Conservation (phyloP, 208 protist species). For the Acanthamoeba castellanii region DNA sequence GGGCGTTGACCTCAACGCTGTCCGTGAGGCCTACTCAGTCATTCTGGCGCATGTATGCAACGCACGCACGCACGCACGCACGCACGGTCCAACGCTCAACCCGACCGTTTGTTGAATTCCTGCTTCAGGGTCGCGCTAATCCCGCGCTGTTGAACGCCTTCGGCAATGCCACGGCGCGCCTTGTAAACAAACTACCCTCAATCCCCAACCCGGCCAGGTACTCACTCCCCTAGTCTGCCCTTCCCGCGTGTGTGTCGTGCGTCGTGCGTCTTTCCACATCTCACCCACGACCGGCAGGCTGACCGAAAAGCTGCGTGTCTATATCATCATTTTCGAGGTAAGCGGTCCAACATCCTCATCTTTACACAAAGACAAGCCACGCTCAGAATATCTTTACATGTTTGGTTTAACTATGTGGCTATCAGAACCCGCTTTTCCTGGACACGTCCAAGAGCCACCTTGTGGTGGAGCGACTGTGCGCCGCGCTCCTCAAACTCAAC, state of each 20-base stretch:
- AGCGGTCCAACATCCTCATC: background rate
- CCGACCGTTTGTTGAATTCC: background rate
- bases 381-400: no score
- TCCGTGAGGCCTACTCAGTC: background rate
- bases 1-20: constrained; percentile 19
- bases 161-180: constrained; percentile 58
- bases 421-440: constrained; percentile 48
- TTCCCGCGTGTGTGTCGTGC: background rate
- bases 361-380: no score
- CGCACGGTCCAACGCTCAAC: background rate
- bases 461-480: constrained; percentile 31
- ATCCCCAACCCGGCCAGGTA: constrained; percentile 61
- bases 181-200: background rate
- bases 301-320: background rate
- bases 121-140: background rate
- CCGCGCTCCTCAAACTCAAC: constrained; percentile 33
- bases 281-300: background rate
- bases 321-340: constrained; percentile 35
- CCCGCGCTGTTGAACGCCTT: constrained; percentile 41
- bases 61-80: background rate
- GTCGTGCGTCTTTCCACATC: background rate
- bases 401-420: no score
- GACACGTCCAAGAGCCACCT: constrained; percentile 12
- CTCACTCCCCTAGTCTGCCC: background rate
- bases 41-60: constrained; percentile 13